Evolutionary conservation across 2,329 filamentous ascomycete species (phyloP), one percentile per base, ranked within the genome.

Genomic region (Neospermospora avenae): DNA sequence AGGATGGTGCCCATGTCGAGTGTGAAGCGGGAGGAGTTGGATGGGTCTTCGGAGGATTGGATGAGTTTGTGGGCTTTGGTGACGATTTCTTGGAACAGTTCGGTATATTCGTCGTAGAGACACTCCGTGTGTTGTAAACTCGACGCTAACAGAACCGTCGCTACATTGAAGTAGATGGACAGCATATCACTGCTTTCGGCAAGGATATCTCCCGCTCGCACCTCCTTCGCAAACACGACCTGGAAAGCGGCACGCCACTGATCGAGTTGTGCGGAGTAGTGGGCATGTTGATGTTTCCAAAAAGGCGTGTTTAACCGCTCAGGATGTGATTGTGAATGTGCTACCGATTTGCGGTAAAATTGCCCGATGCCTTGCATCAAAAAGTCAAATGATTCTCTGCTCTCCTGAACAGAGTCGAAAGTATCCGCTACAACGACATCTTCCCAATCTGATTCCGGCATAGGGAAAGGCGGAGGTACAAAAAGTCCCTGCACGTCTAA

Each of bases 1-100:
- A 71, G 64, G n/a, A 72, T 70, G 3, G 69, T 72, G 42, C 70
- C 70, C 65, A 71, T 70, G 22, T 72, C 70, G 24, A 71, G 65
- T 10, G 69, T 71, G 53, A 69, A 72, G 11, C 69, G 64, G 14
- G 68, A 69, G n/a, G 68, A 68, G 25, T 68, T 71, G 34, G 62
- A 67, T 22, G 69, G 68, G 58, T 71, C 69, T 34, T 71, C 69
- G 28, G 67, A 65, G 48, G 61, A 65, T 10, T 68, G 65, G 34
- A 71, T 67, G 11, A 72, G 59, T 51, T 66, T 60, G 18, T 68
- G 64, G 11, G 68, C 64, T 52, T 72, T 70, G 24, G 63, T 59
- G 35, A 72, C 68, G 39, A 72, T 70, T 45, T 71, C 69, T 11
- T 63, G 59, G 56, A 72, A 72, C 6, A 71, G 62, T 41, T 63